Evolutionary conservation across 2,329 filamentous ascomycete genomes (phyloP), one percentile per base, ranked within the genome.

Genomic region (Remersonia thermophila): DNA sequence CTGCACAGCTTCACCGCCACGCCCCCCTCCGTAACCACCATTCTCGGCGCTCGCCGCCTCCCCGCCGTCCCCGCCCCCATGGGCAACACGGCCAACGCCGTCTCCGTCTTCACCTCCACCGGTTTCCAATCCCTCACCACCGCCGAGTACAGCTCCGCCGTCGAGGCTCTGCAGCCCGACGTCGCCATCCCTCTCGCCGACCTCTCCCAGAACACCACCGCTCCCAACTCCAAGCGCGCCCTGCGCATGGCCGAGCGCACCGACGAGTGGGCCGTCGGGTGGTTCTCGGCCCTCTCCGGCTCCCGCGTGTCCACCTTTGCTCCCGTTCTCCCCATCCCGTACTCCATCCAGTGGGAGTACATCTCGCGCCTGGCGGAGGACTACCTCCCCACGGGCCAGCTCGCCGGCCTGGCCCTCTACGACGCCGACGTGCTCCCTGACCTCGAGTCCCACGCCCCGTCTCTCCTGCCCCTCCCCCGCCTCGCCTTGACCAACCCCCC

Each of bases 231-330:
- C 8, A 94, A 93, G 59, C 72, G 87, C 31, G 73, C 81, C 32
- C 67, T 76, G 26, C 86, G 83, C 51, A 95, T 94, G 77, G 79
- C 77, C 16, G 85, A 91, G 51, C 71, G 89, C 38, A 94, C 84
- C 1, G 81, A 91, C 53, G 70, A 73, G 27, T 96, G 86, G 84
- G 65, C 89, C 13, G 71, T 74, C 16, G 72, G 81, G 43, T 74
- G 85, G 34, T 64, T 86, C 26, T 58, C 61, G 12, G 54, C 55
- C 45, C 46, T 43, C 17, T 49, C 51, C 13, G 48, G 53, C 14
- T 51, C 40, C 4, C 54, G 44, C 2, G 56, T 63, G 17, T 58
- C 65, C 3, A 58, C 80, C 45, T 73, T 81, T 58, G 67, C 79
- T 3, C 74, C 77, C 0, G 65, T 94, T 0, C 66, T 94, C 14